Conservation (phyloP, 169 alveolate species). For the Cryptosporidium sp. region DNA sequence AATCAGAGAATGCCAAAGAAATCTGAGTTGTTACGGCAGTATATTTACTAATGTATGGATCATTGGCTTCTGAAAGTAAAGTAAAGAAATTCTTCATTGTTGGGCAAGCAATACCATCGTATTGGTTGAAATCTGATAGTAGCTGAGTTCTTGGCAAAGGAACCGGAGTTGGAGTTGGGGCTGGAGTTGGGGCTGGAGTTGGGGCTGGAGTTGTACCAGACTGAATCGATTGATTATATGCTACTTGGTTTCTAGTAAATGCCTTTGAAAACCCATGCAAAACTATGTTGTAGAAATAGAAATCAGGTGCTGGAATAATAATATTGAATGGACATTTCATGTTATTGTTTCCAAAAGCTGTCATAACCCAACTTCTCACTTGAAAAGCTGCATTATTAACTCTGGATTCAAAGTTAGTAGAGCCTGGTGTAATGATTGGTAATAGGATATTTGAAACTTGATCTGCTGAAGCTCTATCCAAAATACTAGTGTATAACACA, state of each 20-base stretch:
- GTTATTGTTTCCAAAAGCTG: conserved; percentile 16
- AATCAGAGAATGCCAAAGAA: conserved; percentile 28
- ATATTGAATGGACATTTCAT: conserved; percentile 45
- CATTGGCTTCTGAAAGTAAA: conserved; percentile 1
- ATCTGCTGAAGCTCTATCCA: neutral
- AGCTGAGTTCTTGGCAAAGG: conserved; percentile 20
- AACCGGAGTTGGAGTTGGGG: conserved; percentile 20
- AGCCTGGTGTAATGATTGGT: conserved; percentile 8
- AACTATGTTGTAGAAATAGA: neutral
- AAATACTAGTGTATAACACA: conserved; percentile 4
- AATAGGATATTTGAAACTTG: neutral
- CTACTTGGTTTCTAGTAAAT: conserved; percentile 15
- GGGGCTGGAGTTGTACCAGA: neutral
- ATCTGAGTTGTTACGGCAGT: conserved; percentile 65
- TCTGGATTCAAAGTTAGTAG: conserved; percentile 10
- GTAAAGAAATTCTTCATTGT: conserved; percentile 58
- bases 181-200: neutral
- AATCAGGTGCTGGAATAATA: conserved; percentile 11
- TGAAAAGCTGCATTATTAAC: conserved; percentile 16
- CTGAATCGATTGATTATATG: neutral
- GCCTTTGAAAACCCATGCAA: conserved; percentile 47
- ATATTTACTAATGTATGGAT: conserved; percentile 14
- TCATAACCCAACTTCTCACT: conserved; percentile 36
- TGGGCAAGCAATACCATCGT: conserved; percentile 71
- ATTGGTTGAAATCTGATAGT: conserved; percentile 52